Percentiles rank a stretch among this genome's conserved stretches.
These are phyloP conservation scores for Cyberlindnera subsufficiens DNA, from an alignment of 805 yeast species.

Conservation along the genomic window DNA sequence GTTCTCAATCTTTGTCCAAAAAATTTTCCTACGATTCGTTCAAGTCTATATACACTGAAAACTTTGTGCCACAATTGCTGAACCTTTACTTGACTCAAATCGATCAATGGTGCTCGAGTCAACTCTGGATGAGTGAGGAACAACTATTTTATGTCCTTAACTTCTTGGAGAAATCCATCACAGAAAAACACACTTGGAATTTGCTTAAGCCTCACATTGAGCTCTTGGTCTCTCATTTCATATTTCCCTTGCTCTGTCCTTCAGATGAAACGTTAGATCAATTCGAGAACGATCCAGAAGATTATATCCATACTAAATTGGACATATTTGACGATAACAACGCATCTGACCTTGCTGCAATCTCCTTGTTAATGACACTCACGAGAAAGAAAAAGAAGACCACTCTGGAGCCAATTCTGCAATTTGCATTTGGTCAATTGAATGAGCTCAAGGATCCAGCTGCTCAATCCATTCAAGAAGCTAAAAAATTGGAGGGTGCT, in stretches of 20 bases:
- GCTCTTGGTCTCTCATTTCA: conserved; percentile 59
- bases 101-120: conserved; percentile 63
- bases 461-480: conserved; percentile 36
- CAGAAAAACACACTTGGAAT: conserved; percentile 58
- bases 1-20: conserved; percentile 38
- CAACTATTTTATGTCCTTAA: conserved; percentile 59
- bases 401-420: conserved; percentile 54
- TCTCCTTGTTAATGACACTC: conserved; percentile 64
- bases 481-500: conserved; percentile 71
- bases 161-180: conserved; percentile 58
- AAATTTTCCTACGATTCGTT: conserved; percentile 59
- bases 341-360: conserved; percentile 77
- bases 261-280: conserved; percentile 60
- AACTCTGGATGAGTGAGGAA: conserved; percentile 65
- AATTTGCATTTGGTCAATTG: conserved; percentile 51
- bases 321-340: conserved; percentile 56
- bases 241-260: conserved; percentile 73
- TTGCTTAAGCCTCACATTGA: conserved; percentile 60
- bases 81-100: conserved; percentile 58
- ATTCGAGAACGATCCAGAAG: conserved; percentile 84
- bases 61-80: conserved; percentile 71
- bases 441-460: conserved; percentile 27
- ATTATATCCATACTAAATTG: conserved; percentile 70
- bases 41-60: conserved; percentile 43
- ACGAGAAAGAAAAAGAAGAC: conserved; percentile 59